Conservation (phyloP, 192 early-diverging fungal species). For the Tieghemiomyces parasiticus region DNA sequence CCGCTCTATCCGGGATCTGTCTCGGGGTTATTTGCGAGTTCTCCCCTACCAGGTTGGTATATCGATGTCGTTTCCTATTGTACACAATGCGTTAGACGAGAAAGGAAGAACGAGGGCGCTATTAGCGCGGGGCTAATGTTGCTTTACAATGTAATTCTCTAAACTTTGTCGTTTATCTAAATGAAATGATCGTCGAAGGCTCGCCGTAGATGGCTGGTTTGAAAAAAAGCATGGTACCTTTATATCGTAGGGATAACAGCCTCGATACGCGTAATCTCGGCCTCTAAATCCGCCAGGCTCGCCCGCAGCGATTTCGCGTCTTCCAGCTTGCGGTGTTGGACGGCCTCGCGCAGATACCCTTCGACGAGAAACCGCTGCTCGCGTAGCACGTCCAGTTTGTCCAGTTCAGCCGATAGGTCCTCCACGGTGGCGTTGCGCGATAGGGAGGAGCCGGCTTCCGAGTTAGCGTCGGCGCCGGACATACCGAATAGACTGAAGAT, state of each 20-base stretch:
- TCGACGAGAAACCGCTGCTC: conserved; percentile 51
- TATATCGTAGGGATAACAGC: neutral
- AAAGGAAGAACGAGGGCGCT: too few relatives aligned
- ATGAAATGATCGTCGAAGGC: too few relatives aligned
- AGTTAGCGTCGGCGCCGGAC: neutral
- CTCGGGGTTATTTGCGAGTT: too few relatives aligned
- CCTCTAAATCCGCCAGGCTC: conserved; percentile 44
- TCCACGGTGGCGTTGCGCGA: neutral
- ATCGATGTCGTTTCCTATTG: too few relatives aligned
- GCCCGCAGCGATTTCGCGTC: conserved; percentile 46
- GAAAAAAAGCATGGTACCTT: too few relatives aligned
- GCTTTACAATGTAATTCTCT: too few relatives aligned
- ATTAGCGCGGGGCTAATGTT: too few relatives aligned
- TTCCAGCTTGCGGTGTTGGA: conserved; percentile 45
- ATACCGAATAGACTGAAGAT: neutral
- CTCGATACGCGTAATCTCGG: conserved; percentile 38
- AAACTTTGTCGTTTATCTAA: too few relatives aligned
- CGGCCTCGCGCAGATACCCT: conserved; percentile 48
- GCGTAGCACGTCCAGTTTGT: conserved; percentile 37
- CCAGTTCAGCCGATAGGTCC: conserved; percentile 15
- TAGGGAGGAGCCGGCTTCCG: neutral
- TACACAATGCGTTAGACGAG: too few relatives aligned
- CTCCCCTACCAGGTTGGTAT: too few relatives aligned
- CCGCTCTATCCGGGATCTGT: too few relatives aligned
- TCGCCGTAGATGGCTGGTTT: too few relatives aligned